Evolutionary conservation across 805 yeast genomes (phyloP).

Genomic region (Kodamaea jinghongensis): DNA sequence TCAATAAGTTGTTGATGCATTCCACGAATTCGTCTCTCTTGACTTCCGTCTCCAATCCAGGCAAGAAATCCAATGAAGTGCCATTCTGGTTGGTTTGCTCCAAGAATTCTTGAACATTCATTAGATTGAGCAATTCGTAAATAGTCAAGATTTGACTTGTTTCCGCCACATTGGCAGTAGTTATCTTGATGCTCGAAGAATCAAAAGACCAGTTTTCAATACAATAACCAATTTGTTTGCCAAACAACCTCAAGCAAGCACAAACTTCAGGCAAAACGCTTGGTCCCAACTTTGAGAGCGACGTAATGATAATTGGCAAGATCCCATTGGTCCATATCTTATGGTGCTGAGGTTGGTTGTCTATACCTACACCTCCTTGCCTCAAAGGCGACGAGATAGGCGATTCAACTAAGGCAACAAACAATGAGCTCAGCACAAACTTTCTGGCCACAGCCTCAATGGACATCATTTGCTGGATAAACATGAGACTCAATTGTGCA

Average conservation of each 20-base stretch:
- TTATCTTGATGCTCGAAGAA: constrained; percentile 39
- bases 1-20: constrained; percentile 66
- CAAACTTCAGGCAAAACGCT: constrained; percentile 63
- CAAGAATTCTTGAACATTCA: constrained; percentile 53
- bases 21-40: constrained; percentile 60
- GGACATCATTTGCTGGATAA: constrained; percentile 64
- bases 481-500: constrained; percentile 69
- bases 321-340: constrained; percentile 85
- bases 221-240: constrained; percentile 62
- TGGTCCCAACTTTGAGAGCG: constrained; percentile 62
- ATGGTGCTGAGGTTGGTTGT: constrained; percentile 56
- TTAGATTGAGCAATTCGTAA: constrained; percentile 51
- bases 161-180: constrained; percentile 37
- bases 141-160: constrained; percentile 62
- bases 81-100: constrained; percentile 7
- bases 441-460: constrained; percentile 64
- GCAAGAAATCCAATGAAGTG: constrained; percentile 29
- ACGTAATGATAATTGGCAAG: constrained; percentile 59
- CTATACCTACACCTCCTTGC: constrained; percentile 58
- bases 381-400: constrained; percentile 67
- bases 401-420: constrained; percentile 67
- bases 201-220: constrained; percentile 68
- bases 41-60: constrained; percentile 60
- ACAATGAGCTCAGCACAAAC: constrained; percentile 60
- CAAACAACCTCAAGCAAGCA: constrained; percentile 59